Evolutionary conservation across 129 eudicot species (phyloP), one percentile per base, ranked within the genome.

Genomic region (Flaveria trinervia): DNA sequence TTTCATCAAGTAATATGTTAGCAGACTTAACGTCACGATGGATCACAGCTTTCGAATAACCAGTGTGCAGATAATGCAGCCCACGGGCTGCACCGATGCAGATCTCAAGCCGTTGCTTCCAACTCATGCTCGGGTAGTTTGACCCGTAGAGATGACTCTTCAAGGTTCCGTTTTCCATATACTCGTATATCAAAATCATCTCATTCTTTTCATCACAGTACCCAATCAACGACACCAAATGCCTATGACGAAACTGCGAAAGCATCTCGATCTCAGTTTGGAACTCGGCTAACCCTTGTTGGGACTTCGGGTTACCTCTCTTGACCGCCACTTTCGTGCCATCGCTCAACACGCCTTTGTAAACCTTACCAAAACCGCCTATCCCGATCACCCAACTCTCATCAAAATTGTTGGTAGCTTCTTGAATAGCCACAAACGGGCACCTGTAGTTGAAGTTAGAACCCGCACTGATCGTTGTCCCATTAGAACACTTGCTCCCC

Each of bases 11-110:
- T 73, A 94, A 80, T 65, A 94, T 94, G 79, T 93, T 93, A 4
- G 98, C 96, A 3, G 98, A 88, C 68, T 93, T 93, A 36, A 93
- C 98, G 69, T 93, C 98, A 9, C 98, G 96, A 70, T 93, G 98
- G 68, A 93, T 93, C n/a, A 93, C 92, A 0, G 96, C 92, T 78
- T 90, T 88, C 0, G 98, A 83, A 69, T 87, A 87, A 33, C 98
- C 98, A 0, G 98, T 94, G 85, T 94, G 98, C 16, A 94, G 92
- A 66, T 94, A 94, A 80, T 94, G 98, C 8, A 93, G 84, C 61
- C 98, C 98, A 4, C 98, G 80, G 59, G 98, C 98, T 14, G 98
- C 59, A 3, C 98, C 98, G 7, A 90, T 93, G 83, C 98, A 90
- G n/a, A 93, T 93, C 73, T 93, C 97, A 9, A 93, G 96, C 73